Conservation (phyloP, 305 asterid species). For the Fraxinus platypoda region DNA sequence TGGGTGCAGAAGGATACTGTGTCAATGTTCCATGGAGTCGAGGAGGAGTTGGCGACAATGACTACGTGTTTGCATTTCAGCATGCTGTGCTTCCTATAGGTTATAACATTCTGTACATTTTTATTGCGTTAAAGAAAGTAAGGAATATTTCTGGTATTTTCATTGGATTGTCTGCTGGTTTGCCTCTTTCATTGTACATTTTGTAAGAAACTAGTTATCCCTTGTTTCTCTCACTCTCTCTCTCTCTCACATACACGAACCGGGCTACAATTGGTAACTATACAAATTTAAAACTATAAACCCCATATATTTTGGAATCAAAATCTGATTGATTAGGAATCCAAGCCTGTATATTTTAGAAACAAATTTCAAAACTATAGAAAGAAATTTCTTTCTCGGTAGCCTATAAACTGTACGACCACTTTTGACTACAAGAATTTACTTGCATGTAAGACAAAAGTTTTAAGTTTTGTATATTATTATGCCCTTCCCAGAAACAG, state of each 20-base stretch:
- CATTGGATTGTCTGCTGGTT: conserved; percentile 10
- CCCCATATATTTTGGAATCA: not conserved
- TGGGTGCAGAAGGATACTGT: conserved; percentile 95
- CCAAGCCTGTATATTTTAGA: not conserved
- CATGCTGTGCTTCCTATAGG: conserved; percentile 93
- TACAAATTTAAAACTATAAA: not conserved
- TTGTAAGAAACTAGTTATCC: not conserved
- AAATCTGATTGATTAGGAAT: not conserved
- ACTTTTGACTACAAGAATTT: not conserved
- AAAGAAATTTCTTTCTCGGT: not conserved
- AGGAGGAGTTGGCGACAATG: conserved; percentile 96
- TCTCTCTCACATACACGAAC: not conserved
- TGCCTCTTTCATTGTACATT: conserved; percentile 7
- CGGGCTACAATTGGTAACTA: not conserved
- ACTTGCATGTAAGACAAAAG: not conserved
- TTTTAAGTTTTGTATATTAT: not conserved
- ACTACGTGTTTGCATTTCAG: conserved; percentile 90
- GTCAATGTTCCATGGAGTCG: conserved; percentile 94
- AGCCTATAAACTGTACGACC: not conserved
- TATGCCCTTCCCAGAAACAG: not conserved
- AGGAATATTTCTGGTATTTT: not conserved
- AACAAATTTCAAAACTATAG: not conserved
- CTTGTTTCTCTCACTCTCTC: not conserved
- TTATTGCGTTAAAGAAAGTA: conserved; percentile 12
- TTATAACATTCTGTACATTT: conserved; percentile 25